These are phyloP conservation scores for Alloascoidea africana DNA, from an alignment of 805 yeast species.

Conservation along the genomic window DNA sequence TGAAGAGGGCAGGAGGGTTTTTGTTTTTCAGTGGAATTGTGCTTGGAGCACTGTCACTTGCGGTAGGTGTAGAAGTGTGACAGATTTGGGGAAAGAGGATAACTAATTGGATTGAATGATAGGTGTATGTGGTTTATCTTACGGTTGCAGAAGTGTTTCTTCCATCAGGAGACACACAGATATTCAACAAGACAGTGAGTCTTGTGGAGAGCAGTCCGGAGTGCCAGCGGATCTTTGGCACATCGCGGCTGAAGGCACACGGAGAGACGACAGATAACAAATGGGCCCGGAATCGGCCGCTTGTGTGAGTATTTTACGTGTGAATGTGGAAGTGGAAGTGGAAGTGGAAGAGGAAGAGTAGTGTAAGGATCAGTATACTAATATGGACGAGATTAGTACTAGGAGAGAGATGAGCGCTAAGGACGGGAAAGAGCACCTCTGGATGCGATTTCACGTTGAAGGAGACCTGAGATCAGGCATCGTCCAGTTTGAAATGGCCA, in stretches of 20 bases:
- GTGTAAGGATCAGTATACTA: too few species aligned
- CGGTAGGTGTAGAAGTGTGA: neutral
- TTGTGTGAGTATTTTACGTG: too few species aligned
- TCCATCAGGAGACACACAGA: conserved; percentile 84
- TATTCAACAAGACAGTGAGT: conserved; percentile 76
- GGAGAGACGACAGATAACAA: conserved; percentile 59
- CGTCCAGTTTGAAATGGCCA: conserved; percentile 65
- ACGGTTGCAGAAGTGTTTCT: conserved; percentile 68
- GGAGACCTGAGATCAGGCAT: conserved; percentile 49
- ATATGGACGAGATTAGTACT: too few species aligned
- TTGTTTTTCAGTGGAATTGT: neutral
- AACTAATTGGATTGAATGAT: too few species aligned
- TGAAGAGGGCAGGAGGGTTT: neutral
- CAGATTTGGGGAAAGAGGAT: too few species aligned
- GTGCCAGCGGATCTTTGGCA: conserved; percentile 43
- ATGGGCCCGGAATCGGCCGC: conserved; percentile 85
- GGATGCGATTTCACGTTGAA: conserved; percentile 80
- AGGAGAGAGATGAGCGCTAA: conserved; percentile 43
- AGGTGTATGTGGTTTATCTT: conserved; percentile 39
- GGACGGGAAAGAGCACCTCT: conserved; percentile 66
- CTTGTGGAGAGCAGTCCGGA: conserved; percentile 53
- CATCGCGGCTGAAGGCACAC: conserved; percentile 62
- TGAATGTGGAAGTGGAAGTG: too few species aligned
- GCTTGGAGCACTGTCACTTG: neutral
- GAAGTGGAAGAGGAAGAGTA: too few species aligned